A percentile compares a stretch with the other conserved stretches of the same genome.
These are phyloP conservation scores for Pythium biforme DNA, from an alignment of 352 stramenopile species.

Conservation along the genomic window DNA sequence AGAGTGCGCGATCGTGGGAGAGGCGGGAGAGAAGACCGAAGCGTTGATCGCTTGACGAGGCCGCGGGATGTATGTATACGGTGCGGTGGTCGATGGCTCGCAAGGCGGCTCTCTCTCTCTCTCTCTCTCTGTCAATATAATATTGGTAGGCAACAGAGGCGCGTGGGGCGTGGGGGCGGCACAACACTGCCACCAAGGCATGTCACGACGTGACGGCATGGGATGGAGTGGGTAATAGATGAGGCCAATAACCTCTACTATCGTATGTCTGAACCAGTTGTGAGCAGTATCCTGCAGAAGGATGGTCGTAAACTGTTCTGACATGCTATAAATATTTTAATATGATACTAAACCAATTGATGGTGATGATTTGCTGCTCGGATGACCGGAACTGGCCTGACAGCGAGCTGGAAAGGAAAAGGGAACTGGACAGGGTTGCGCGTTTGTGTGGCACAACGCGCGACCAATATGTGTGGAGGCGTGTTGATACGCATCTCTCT, in stretches of 20 bases:
- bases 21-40: too few relatives aligned
- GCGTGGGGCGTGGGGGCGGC: too few relatives aligned
- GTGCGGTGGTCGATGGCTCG: not conserved
- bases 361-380: not conserved
- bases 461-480: too few relatives aligned
- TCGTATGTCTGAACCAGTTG: constrained; percentile 8
- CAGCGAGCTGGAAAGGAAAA: too few relatives aligned
- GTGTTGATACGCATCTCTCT: too few relatives aligned
- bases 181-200: not conserved
- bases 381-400: too few relatives aligned
- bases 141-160: not conserved
- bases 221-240: not conserved
- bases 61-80: not conserved
- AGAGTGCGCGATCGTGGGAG: not conserved
- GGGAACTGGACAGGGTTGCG: too few relatives aligned
- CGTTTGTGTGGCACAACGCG: too few relatives aligned
- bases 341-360: not conserved
- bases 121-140: constrained; percentile 7
- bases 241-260: not conserved
- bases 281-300: not conserved
- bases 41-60: not conserved
- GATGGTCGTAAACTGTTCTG: too few relatives aligned
- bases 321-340: not conserved
- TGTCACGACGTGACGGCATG: constrained; percentile 10
- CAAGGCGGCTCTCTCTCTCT: not conserved